phyloP scores from a whole-genome alignment of 225 moss, liverwort and hornwort species.

The Thuidium tamariscinum region DNA sequence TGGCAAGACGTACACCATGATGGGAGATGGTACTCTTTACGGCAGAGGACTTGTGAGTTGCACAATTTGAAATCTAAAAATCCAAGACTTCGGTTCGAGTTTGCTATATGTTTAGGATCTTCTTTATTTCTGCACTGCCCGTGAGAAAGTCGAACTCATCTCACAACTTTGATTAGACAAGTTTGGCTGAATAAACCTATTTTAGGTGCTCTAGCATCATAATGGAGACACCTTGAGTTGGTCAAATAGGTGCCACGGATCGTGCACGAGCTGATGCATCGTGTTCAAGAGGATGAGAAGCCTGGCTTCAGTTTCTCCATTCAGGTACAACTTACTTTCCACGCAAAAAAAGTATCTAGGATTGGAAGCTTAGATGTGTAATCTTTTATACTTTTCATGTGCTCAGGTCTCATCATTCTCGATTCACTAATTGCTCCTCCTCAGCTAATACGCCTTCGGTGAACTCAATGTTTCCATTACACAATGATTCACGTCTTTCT shows the following conservation, averaged over 20 bases:
- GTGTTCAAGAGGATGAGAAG: conserved; percentile 25
- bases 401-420: not conserved
- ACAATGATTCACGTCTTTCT: not conserved
- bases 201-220: not conserved
- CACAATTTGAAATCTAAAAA: not conserved
- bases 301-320: conserved; percentile 37
- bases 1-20: conserved; percentile 74
- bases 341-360: not conserved
- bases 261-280: conserved; percentile 61
- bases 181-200: not conserved
- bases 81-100: not conserved
- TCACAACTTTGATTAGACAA: not conserved
- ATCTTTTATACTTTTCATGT: not conserved
- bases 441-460: not conserved
- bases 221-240: not conserved
- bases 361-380: not conserved
- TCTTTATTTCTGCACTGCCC: not conserved
- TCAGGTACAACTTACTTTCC: conserved; percentile 34
- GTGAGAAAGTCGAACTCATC: not conserved
- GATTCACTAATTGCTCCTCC: not conserved
- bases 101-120: not conserved
- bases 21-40: conserved; percentile 57
- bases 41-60: conserved; percentile 66
- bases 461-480: not conserved
- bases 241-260: conserved; percentile 54